Evolutionary conservation across 73 alveolate species (phyloP).

Genomic region (Paramecium sonneborni): DNA sequence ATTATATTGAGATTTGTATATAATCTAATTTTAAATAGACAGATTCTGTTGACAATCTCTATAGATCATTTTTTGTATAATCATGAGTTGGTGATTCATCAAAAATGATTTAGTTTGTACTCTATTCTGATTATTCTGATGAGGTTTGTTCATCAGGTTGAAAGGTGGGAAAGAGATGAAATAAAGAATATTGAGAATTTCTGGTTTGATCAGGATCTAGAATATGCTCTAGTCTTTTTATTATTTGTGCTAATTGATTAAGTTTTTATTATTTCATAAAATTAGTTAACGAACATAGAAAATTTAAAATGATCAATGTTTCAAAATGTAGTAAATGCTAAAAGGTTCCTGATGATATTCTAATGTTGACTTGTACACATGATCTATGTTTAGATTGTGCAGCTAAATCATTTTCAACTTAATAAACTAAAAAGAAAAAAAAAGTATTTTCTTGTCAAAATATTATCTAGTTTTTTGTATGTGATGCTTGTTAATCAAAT

Average conservation of each 20-base stretch:
- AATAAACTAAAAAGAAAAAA: neutral
- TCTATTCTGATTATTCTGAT: neutral
- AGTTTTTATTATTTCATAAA: conserved; percentile 20
- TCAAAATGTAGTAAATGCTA: conserved; percentile 44
- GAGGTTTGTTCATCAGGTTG: neutral
- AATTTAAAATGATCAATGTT: neutral
- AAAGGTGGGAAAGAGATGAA: neutral
- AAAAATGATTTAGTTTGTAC: neutral
- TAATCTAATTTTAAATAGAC: neutral
- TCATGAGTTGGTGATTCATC: neutral
- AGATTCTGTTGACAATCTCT: neutral
- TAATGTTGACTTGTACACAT: conserved; percentile 41
- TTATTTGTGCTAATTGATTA: neutral
- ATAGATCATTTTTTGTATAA: neutral
- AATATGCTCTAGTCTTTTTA: neutral
- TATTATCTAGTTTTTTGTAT: neutral
- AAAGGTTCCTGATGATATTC: conserved; percentile 44
- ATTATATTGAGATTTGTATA: neutral
- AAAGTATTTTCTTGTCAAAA: neutral
- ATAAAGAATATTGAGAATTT: neutral
- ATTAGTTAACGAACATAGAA: conserved; percentile 33
- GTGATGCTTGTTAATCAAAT: neutral
- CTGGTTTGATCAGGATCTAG: neutral
- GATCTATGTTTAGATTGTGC: conserved; percentile 45
- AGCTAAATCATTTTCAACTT: neutral